phyloP scores from a whole-genome alignment of 2,329 filamentous ascomycete genomes.

The Alternaria sp. region DNA sequence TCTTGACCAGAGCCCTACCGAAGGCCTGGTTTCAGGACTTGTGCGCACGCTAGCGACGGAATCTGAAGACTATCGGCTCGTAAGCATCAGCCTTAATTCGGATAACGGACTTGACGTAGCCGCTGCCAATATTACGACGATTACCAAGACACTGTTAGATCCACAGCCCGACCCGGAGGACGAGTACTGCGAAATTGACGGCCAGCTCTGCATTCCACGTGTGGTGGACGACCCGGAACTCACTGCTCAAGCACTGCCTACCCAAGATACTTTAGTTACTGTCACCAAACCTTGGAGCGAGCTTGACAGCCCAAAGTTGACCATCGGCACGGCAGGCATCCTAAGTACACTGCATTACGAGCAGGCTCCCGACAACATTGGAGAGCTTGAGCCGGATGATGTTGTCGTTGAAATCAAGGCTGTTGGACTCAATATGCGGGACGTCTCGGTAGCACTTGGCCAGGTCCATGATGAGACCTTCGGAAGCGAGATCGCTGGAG shows the following conservation, averaged over 20 bases:
- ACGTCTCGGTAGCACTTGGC: constrained; percentile 31
- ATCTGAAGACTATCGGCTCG: constrained; percentile 11
- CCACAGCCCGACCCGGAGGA: constrained; percentile 10
- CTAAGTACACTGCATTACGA: constrained; percentile 25
- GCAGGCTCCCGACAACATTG: background rate
- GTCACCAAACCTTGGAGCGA: constrained; percentile 24
- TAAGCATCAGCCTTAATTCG: constrained; percentile 10
- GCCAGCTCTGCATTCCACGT: constrained; percentile 7
- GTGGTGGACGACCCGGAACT: constrained; percentile 13
- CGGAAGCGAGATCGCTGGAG: constrained; percentile 23
- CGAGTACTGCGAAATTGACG: constrained; percentile 17
- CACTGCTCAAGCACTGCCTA: background rate
- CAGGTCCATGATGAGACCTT: constrained; percentile 25
- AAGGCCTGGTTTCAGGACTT: constrained; percentile 15
- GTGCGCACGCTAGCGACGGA: constrained; percentile 18
- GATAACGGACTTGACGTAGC: background rate
- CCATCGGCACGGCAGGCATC: constrained; percentile 16
- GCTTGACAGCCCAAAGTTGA: constrained; percentile 11
- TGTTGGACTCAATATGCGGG: constrained; percentile 24
- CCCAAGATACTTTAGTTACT: background rate
- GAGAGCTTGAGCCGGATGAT: constrained; percentile 11
- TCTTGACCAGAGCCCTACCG: constrained; percentile 1
- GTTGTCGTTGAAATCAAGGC: constrained; percentile 24
- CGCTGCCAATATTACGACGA: constrained; percentile 1
- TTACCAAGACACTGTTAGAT: background rate